Evolutionary conservation across 1,284 basidiomycete species (phyloP), one percentile per base, ranked within the genome.

Genomic region (Wallemia mellicola): DNA sequence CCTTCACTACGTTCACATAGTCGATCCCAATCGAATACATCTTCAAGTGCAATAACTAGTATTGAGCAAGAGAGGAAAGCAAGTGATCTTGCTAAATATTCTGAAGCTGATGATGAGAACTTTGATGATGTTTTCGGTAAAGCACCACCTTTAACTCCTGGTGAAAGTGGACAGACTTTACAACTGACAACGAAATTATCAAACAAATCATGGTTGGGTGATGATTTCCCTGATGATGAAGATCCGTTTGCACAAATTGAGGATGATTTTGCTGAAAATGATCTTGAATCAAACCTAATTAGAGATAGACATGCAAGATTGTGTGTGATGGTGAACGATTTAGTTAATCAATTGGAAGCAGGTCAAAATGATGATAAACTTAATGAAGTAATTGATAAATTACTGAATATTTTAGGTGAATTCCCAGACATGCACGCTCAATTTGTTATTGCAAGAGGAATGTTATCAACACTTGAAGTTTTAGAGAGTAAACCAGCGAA

Each of bases 201-300:
- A 24, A 87, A 82, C 67, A 81, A 79, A 68, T 86, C 86, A 24
- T 91, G 86, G 86, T 71, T 80, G 14, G 83, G 81, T 5, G 84
- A 86, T 59, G 81, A 82, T 27, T 78, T 83, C 28, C 78, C 79
- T 2, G 86, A 91, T 61, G 86, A 87, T 57, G 86, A 85, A 61
- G 89, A 94, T 73, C 88, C 89, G 0, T 95, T 95, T 66, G 87
- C 89, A 0, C 63, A 86, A 82, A 87, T 92, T 63, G 86, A 92
- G 64, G 85, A 69, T 38, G 68, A 83, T 27, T 87, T 85, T 63
- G 79, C 79, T 1, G 84, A 88, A 66, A 83, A 86, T 64, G 83
- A 87, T 64, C 74, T 92, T 2, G 87, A 92, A 67, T 77, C 85
- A 1, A 91, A 92, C 64, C 73, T 94, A 5, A 79, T 86, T 62